Conservation (phyloP, 1,284 basidiomycete species). For the Coniferiporia sulphurascens region DNA sequence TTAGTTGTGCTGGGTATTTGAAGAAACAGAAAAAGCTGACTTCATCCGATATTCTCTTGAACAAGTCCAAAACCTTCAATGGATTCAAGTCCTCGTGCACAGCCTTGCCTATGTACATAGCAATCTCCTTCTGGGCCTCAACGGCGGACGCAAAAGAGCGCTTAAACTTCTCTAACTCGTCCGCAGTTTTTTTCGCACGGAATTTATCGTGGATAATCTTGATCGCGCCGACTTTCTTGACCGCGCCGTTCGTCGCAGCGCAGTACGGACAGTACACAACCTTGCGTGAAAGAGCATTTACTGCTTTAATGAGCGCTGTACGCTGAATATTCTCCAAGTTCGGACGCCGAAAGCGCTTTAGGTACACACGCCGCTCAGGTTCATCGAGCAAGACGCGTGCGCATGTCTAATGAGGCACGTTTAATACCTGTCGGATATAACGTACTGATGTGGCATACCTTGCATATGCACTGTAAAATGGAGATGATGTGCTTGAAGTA, state of each 20-base stretch:
- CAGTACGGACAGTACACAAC: constrained; percentile 93
- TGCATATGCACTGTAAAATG: constrained; percentile 95
- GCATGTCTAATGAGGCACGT: constrained; percentile 62
- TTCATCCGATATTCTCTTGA: constrained; percentile 90
- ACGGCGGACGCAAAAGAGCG: constrained; percentile 80
- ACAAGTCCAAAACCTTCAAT: constrained; percentile 89
- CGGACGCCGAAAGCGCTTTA: constrained; percentile 86
- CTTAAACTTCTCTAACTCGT: constrained; percentile 87
- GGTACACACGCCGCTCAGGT: constrained; percentile 77
- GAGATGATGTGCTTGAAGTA: constrained; percentile 96
- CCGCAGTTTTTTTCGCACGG: constrained; percentile 89
- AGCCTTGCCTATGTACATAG: constrained; percentile 83
- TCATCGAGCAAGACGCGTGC: constrained; percentile 92
- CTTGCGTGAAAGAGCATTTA: constrained; percentile 87
- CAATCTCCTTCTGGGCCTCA: constrained; percentile 84
- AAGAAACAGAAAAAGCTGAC: constrained; percentile 36
- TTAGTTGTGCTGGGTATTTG: not conserved
- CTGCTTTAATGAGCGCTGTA: constrained; percentile 81
- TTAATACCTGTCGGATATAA: not conserved
- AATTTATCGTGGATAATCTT: constrained; percentile 99
- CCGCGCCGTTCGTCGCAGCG: constrained; percentile 88
- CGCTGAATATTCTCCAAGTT: constrained; percentile 94
- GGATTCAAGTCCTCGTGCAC: constrained; percentile 94
- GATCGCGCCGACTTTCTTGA: constrained; percentile 93
- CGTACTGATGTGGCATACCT: constrained; percentile 48